Evolutionary conservation across 352 stramenopile species (phyloP).

Genomic region (Aphanomyces invadans): DNA sequence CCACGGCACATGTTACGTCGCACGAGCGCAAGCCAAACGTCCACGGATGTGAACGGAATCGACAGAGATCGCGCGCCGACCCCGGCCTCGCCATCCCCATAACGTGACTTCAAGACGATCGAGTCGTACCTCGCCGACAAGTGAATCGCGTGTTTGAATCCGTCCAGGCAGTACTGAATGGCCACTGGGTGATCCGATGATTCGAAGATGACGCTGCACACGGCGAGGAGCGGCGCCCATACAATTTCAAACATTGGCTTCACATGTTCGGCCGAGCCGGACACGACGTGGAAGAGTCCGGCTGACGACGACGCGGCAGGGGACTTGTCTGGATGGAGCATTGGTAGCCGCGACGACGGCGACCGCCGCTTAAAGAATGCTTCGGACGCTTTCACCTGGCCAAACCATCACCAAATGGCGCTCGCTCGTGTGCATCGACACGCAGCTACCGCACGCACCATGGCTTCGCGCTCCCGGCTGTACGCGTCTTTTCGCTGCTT

Average conservation of each 20-base stretch:
- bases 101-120: too few species aligned
- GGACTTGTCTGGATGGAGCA: too few species aligned
- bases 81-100: too few species aligned
- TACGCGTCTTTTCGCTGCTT: constrained; percentile 64
- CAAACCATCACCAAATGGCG: too few species aligned
- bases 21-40: too few species aligned
- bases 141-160: constrained; percentile 94
- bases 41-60: too few species aligned
- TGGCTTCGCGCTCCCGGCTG: constrained; percentile 75
- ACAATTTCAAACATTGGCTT: constrained; percentile 98
- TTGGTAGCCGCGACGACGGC: constrained; percentile 4
- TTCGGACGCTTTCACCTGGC: constrained; percentile 41
- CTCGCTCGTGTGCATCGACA: too few species aligned
- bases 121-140: constrained; percentile 78
- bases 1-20: constrained; percentile 8
- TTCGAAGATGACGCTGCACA: constrained; percentile 96
- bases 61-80: too few species aligned
- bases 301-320: too few species aligned
- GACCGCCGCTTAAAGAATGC: constrained; percentile 49
- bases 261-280: constrained; percentile 64
- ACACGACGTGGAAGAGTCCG: too few species aligned
- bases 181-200: constrained; percentile 85
- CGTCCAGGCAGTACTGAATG: constrained; percentile 91
- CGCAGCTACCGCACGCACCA: constrained; percentile 40
- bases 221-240: constrained; percentile 95